Evolutionary conservation across 176 grass and related monocot species (phyloP), one percentile per base, ranked within the genome.

Genomic region (Ensete glaucum): DNA sequence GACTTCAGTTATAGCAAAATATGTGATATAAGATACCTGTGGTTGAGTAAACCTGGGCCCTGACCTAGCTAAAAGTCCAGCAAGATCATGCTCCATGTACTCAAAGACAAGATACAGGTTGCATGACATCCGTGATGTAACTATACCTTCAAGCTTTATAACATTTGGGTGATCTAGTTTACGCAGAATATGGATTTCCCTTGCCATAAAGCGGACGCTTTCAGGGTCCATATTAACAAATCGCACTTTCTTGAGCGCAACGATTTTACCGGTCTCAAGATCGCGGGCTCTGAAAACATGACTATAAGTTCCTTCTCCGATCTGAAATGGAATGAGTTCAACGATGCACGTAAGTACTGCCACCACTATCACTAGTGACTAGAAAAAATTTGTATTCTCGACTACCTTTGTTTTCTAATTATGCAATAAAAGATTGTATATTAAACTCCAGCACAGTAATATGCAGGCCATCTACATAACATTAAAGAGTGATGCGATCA

Each of bases 71-170:
- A 52, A 15, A 16, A 80, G 68, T 72, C 78, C 78, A 62, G 78
- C 78, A 26, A 80, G 78, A 62, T 80, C 78, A 80, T 73, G 78
- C 54, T 80, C 78, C 78, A 80, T 80, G 27, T 80, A 80, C 56
- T 80, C 78, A n/a, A 80, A 80, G 1, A 80, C 55, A 50, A 80
- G 67, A 62, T 80, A 80, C 68, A 80, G 52, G 68, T 51, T 80
- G 25, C 68, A 50, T 15, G 78, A 80, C 68, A 80, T 63, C 13
- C 3, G 11, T 63, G 78, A 80, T 11, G 78, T 50, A 20, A 80
- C 48, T 62, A 80, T 62, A 9, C 68, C 78, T 62, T 80, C 65
- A n/a, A 79, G 64, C 64, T 70, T 79, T n/a, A 79, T 68, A 43
- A 80, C 55, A 80, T 80, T 72, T 17, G 55, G 78, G 54, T 80